Evolutionary conservation across 108 stramenopile genomes (phyloP).

Genomic region (Skeletonema tropicum): DNA sequence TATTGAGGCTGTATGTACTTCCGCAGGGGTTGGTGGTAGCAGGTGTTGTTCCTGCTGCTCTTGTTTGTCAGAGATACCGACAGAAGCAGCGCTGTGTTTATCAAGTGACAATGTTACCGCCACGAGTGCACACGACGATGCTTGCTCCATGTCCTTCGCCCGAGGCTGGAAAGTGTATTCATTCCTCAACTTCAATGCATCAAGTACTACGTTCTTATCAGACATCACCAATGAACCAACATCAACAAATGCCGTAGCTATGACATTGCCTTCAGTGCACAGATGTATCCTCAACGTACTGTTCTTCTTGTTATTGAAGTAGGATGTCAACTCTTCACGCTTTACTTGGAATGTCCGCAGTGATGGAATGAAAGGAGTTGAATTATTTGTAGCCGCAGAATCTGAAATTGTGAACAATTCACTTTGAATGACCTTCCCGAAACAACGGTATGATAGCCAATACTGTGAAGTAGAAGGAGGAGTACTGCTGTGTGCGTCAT

Average conservation of each 20-base stretch:
- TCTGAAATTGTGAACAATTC: slow-evolving; percentile 20
- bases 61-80: background rate
- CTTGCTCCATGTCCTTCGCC: background rate
- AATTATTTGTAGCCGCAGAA: background rate
- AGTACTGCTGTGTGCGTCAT: slow-evolving; percentile 8
- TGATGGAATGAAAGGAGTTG: slow-evolving; percentile 8
- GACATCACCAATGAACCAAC: slow-evolving; percentile 12
- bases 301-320: slow-evolving; percentile 34
- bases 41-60: background rate
- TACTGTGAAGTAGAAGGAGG: background rate
- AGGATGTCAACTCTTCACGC: slow-evolving; percentile 17
- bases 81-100: background rate
- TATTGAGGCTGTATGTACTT: background rate
- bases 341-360: slow-evolving; percentile 33
- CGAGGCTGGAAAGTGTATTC: background rate
- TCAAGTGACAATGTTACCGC: slow-evolving; percentile 23
- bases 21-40: background rate
- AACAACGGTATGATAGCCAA: slow-evolving; percentile 49
- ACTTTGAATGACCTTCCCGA: slow-evolving; percentile 36
- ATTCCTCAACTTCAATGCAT: background rate
- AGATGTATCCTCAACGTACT: slow-evolving; percentile 28
- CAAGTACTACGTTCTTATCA: background rate
- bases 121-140: slow-evolving; percentile 1
- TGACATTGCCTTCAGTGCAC: slow-evolving; percentile 30
- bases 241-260: slow-evolving; percentile 35